Conservation (phyloP, 1,139 yeast species). For the Suhomyces choctaworum region DNA sequence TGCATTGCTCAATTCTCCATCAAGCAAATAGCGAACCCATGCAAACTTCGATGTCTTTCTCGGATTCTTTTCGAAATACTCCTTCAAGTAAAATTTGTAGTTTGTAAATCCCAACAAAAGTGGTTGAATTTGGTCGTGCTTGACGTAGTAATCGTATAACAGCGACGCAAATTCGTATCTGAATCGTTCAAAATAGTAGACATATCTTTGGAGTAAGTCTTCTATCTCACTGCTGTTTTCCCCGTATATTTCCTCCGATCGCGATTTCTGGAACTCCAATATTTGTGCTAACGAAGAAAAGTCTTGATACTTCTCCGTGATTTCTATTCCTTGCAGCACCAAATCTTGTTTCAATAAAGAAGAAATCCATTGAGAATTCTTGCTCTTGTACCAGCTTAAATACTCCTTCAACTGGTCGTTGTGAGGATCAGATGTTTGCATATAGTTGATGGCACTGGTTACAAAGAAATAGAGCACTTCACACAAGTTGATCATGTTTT, state of each 20-base stretch:
- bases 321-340: conserved; percentile 54
- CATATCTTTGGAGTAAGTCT: conserved; percentile 36
- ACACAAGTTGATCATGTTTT: conserved; percentile 26
- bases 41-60: conserved; percentile 57
- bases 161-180: conserved; percentile 70
- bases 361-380: conserved; percentile 52
- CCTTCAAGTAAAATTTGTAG: conserved; percentile 49
- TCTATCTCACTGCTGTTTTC: conserved; percentile 17
- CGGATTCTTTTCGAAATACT: conserved; percentile 51
- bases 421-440: conserved; percentile 26
- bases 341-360: conserved; percentile 50
- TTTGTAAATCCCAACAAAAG: conserved; percentile 60
- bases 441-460: conserved; percentile 38
- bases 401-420: conserved; percentile 32
- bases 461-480: conserved; percentile 41
- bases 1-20: conserved; percentile 52
- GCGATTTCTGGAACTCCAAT: conserved; percentile 53
- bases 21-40: conserved; percentile 71
- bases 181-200: conserved; percentile 57
- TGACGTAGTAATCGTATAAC: conserved; percentile 61
- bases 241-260: conserved; percentile 28
- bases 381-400: conserved; percentile 33
- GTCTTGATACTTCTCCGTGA: conserved; percentile 69
- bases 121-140: conserved; percentile 52
- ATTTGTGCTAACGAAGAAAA: conserved; percentile 65